Evolutionary conservation across 768 basidiomycete genomes (phyloP).

Genomic region (Suillus americanus): DNA sequence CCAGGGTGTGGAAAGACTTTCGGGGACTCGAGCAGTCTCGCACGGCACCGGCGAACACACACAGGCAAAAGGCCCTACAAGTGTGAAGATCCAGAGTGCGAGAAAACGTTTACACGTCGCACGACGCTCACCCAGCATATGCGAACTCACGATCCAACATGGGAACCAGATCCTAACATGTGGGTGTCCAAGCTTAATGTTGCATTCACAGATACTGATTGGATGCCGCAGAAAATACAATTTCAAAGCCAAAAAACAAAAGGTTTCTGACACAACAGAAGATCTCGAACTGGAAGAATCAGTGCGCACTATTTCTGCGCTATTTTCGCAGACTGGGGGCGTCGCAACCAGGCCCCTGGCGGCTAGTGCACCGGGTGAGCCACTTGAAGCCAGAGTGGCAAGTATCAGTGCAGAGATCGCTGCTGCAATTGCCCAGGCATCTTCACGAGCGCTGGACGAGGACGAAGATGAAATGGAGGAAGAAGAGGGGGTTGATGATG

Average conservation of each 20-base stretch:
- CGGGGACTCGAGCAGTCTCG: constrained; percentile 88
- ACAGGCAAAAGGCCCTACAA: constrained; percentile 86
- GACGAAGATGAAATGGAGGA: constrained; percentile 47
- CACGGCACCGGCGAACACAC: constrained; percentile 87
- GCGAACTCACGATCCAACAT: constrained; percentile 82
- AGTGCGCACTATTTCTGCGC: constrained; percentile 70
- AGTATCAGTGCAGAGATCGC: constrained; percentile 80
- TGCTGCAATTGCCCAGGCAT: constrained; percentile 75
- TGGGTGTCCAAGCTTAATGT: constrained; percentile 37
- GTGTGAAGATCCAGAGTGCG: constrained; percentile 79
- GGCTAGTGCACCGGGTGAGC: constrained; percentile 32
- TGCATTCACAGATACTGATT: constrained; percentile 20
- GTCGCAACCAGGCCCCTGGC: constrained; percentile 34
- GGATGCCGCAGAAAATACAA: constrained; percentile 60
- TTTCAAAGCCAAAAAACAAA: constrained; percentile 70
- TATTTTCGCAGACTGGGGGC: constrained; percentile 53
- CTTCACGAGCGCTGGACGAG: constrained; percentile 57
- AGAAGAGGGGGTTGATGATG: constrained; percentile 39
- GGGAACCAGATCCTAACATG: constrained; percentile 85
- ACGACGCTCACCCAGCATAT: constrained; percentile 86
- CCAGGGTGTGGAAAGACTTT: constrained; percentile 86
- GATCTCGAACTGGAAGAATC: constrained; percentile 69
- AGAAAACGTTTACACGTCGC: constrained; percentile 85
- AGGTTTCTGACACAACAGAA: constrained; percentile 49
- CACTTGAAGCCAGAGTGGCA: constrained; percentile 66